phyloP scores from a whole-genome alignment of 2,329 filamentous ascomycete genomes.

The Chaetomiaceae sp. region DNA sequence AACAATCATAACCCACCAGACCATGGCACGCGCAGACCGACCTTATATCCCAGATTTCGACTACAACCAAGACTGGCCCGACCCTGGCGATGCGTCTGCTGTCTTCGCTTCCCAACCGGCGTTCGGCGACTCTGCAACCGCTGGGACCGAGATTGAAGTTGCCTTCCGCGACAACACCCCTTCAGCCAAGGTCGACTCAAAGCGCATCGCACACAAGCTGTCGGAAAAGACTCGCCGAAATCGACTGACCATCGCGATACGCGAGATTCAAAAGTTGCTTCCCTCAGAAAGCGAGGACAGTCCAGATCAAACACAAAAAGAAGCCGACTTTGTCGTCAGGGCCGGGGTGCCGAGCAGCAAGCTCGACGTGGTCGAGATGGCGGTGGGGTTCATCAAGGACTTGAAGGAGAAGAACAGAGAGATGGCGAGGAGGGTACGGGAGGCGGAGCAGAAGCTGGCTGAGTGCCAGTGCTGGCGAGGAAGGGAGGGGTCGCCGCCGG shows the following conservation, averaged over 20 bases:
- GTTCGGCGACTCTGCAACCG: background rate
- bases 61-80: slow-evolving; percentile 7
- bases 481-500: background rate
- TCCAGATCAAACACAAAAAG: background rate
- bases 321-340: slow-evolving; percentile 5
- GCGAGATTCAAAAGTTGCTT: slow-evolving; percentile 25
- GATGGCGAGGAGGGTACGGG: slow-evolving; percentile 9
- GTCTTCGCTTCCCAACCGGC: background rate
- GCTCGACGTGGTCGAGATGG: slow-evolving; percentile 25
- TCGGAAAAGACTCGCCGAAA: slow-evolving; percentile 25
- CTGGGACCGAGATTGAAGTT: slow-evolving; percentile 7
- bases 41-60: slow-evolving; percentile 9
- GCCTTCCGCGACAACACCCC: slow-evolving; percentile 9
- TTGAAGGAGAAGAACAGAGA: slow-evolving; percentile 20
- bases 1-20: background rate
- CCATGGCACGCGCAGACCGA: background rate
- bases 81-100: background rate
- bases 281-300: slow-evolving; percentile 8
- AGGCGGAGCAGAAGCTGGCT: slow-evolving; percentile 7
- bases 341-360: slow-evolving; percentile 20
- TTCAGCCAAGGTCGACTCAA: slow-evolving; percentile 18
- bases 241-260: slow-evolving; percentile 22
- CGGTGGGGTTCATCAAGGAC: slow-evolving; percentile 22
- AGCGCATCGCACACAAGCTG: slow-evolving; percentile 24
- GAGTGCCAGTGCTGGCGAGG: slow-evolving; percentile 9